A percentile compares a stretch with the other conserved stretches of the same genome.
These are phyloP conservation scores for Ormosia emarginata DNA, from an alignment of 306 rosid species.

Conservation along the genomic window DNA sequence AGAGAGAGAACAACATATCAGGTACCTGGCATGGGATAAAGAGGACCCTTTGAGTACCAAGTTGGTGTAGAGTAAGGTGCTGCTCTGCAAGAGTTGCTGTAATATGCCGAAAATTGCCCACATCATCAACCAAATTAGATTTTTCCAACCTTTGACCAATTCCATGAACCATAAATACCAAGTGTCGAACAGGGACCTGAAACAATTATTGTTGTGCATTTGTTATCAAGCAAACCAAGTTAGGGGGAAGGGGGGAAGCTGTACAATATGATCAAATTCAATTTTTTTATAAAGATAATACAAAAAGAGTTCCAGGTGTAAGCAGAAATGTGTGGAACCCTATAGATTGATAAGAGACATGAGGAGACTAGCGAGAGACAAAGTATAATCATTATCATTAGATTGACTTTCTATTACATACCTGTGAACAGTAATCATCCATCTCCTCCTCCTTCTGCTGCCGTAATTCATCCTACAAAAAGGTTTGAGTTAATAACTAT, in stretches of 20 bases:
- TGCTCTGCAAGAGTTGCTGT: slow-evolving; percentile 83
- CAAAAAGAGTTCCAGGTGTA: slow-evolving; percentile 3
- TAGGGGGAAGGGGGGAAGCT: not conserved
- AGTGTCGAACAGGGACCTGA: slow-evolving; percentile 95
- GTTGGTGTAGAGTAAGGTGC: slow-evolving; percentile 81
- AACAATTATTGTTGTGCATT: slow-evolving; percentile 20
- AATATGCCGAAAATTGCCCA: slow-evolving; percentile 69
- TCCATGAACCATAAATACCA: slow-evolving; percentile 99
- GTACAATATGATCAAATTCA: slow-evolving; percentile 11
- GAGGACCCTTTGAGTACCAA: slow-evolving; percentile 81
- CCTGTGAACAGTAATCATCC: slow-evolving; percentile 97
- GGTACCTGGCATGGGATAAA: slow-evolving; percentile 95
- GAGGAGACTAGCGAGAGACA: not conserved
- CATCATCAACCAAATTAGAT: slow-evolving; percentile 97
- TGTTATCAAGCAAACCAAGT: slow-evolving; percentile 18
- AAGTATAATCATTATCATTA: slow-evolving; percentile 11
- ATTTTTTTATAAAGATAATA: not conserved
- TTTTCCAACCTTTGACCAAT: slow-evolving; percentile 99
- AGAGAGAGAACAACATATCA: not conserved
- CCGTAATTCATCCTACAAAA: slow-evolving; percentile 71
- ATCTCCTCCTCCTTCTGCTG: slow-evolving; percentile 95
- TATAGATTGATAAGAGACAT: not conserved
- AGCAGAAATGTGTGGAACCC: not conserved
- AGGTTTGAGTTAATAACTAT: slow-evolving; percentile 17
- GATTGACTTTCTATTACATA: slow-evolving; percentile 28